Conservation (phyloP, 805 yeast genomes). For the Henningerozyma blattae region DNA sequence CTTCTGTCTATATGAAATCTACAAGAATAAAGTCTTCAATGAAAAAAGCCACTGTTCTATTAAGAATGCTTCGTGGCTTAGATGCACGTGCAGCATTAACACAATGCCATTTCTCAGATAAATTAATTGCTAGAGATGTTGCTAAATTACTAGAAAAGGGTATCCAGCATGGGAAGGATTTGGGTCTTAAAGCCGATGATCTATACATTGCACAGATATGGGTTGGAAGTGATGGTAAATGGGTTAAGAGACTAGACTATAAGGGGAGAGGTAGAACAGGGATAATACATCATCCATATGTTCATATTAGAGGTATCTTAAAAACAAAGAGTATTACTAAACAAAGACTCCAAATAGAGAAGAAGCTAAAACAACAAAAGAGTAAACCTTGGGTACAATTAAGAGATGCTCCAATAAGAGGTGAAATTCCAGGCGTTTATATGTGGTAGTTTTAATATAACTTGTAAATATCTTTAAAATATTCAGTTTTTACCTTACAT, state of each 20-base stretch:
- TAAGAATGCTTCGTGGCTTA: slow-evolving; percentile 64
- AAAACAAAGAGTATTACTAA: slow-evolving; percentile 50
- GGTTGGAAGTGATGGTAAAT: slow-evolving; percentile 82
- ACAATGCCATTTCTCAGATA: slow-evolving; percentile 80
- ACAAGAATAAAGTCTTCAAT: slow-evolving; percentile 76
- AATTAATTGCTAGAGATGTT: slow-evolving; percentile 68
- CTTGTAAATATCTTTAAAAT: too few species aligned
- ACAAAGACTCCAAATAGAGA: slow-evolving; percentile 49
- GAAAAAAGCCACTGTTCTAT: slow-evolving; percentile 74
- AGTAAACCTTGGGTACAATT: slow-evolving; percentile 43
- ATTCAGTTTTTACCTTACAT: too few species aligned
- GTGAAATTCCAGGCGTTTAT: slow-evolving; percentile 38
- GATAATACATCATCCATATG: slow-evolving; percentile 57
- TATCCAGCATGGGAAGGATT: slow-evolving; percentile 48
- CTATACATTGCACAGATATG: slow-evolving; percentile 72
- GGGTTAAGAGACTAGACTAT: slow-evolving; percentile 58
- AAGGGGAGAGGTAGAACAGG: slow-evolving; percentile 92
- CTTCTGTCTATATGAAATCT: slow-evolving; percentile 72
- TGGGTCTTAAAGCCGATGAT: slow-evolving; percentile 47
- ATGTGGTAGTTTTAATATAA: slow-evolving; percentile 50
- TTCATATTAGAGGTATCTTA: slow-evolving; percentile 71
- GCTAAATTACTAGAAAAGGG: slow-evolving; percentile 67
- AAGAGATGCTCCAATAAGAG: slow-evolving; percentile 35
- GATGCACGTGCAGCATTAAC: slow-evolving; percentile 72
- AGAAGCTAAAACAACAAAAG: slow-evolving; percentile 32